Evolutionary conservation across 2,329 filamentous ascomycete genomes (phyloP).

Genomic region (Calonectria leucothoes): DNA sequence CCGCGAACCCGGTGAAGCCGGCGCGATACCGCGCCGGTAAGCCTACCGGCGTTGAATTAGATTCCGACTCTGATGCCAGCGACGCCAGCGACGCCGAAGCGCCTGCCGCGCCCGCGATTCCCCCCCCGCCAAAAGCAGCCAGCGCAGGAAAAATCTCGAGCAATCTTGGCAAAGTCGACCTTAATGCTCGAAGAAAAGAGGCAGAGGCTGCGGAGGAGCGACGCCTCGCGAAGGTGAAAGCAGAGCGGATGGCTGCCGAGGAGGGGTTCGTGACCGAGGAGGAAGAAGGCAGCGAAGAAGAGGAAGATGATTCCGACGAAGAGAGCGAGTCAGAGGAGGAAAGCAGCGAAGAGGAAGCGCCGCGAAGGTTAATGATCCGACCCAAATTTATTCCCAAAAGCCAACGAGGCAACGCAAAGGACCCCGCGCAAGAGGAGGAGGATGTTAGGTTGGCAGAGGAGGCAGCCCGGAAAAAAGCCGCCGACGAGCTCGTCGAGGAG

Average conservation of each 20-base stretch:
- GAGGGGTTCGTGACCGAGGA: conserved; percentile 73
- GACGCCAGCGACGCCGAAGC: conserved; percentile 59
- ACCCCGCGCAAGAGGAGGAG: conserved; percentile 48
- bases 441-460: conserved; percentile 61
- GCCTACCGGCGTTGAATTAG: conserved; percentile 66
- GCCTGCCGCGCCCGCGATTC: conserved; percentile 49
- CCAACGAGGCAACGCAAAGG: conserved; percentile 55
- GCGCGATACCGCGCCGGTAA: conserved; percentile 90
- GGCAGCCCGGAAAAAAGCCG: conserved; percentile 74
- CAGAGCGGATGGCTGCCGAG: conserved; percentile 65
- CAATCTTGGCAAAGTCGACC: conserved; percentile 63
- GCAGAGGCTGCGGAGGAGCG: conserved; percentile 60
- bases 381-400: conserved; percentile 73
- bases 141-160: conserved; percentile 69
- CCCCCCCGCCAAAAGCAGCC: conserved; percentile 67
- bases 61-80: conserved; percentile 64
- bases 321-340: conserved; percentile 58
- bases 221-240: conserved; percentile 60
- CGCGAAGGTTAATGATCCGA: conserved; percentile 67
- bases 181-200: conserved; percentile 59
- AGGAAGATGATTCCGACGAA: conserved; percentile 50
- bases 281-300: conserved; percentile 50
- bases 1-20: conserved; percentile 85
- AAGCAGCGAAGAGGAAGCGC: conserved; percentile 67
- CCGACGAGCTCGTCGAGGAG: conserved; percentile 86